phyloP scores from a whole-genome alignment of 2,329 filamentous ascomycete species.

The Tolypocladium tropicale region DNA sequence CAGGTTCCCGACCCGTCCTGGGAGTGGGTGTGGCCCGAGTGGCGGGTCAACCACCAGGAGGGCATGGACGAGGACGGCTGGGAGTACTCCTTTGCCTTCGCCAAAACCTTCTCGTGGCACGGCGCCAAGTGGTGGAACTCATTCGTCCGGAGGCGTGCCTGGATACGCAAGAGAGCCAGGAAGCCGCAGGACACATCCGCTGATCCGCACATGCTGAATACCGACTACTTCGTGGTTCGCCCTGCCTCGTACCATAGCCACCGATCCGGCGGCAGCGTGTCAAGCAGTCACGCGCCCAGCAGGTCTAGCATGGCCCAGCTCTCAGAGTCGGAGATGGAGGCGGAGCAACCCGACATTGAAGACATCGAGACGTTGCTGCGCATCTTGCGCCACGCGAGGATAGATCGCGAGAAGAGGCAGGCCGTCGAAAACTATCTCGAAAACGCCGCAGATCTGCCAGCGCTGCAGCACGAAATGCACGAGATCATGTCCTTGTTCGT shows the following conservation, averaged over 20 bases:
- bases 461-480: slow-evolving; percentile 67
- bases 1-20: slow-evolving; percentile 91
- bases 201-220: slow-evolving; percentile 57
- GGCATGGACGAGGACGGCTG: slow-evolving; percentile 79
- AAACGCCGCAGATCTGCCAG: slow-evolving; percentile 65
- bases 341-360: slow-evolving; percentile 47
- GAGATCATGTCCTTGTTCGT: slow-evolving; percentile 80
- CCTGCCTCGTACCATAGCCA: slow-evolving; percentile 32
- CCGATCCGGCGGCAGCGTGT: slow-evolving; percentile 21
- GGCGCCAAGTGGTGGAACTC: slow-evolving; percentile 87
- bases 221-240: slow-evolving; percentile 72
- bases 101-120: slow-evolving; percentile 71
- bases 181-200: slow-evolving; percentile 31
- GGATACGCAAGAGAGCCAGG: slow-evolving; percentile 73
- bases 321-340: slow-evolving; percentile 32
- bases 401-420: slow-evolving; percentile 88
- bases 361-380: slow-evolving; percentile 61
- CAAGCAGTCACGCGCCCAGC: slow-evolving; percentile 20
- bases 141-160: slow-evolving; percentile 81
- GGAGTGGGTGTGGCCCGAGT: slow-evolving; percentile 72
- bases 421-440: slow-evolving; percentile 74
- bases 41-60: slow-evolving; percentile 60
- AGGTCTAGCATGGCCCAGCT: slow-evolving; percentile 26
- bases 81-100: slow-evolving; percentile 91
- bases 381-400: slow-evolving; percentile 56